Evolutionary conservation across 2,329 filamentous ascomycete species (phyloP).

Genomic region (Cytospora paraplurivora): DNA sequence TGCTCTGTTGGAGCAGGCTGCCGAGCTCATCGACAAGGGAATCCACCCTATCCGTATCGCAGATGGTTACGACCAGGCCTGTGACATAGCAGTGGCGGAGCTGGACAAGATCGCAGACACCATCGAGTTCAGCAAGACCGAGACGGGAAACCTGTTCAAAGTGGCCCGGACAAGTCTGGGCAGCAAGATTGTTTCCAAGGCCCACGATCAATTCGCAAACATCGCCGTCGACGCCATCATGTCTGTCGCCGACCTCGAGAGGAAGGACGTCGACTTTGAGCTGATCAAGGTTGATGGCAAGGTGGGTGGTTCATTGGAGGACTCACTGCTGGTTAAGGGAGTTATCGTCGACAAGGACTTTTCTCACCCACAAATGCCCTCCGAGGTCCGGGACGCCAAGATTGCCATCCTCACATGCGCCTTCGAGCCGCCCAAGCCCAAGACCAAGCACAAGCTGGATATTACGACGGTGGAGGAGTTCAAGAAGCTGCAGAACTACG

Average conservation of each 20-base stretch:
- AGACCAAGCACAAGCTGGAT: conserved; percentile 99
- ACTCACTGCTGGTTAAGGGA: conserved; percentile 92
- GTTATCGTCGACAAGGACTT: conserved; percentile 99
- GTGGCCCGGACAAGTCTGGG: conserved; percentile 95
- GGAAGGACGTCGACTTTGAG: conserved; percentile 98
- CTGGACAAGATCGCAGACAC: conserved; percentile 91
- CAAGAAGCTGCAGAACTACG: conserved; percentile 95
- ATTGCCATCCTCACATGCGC: conserved; percentile 96
- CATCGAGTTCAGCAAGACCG: conserved; percentile 78
- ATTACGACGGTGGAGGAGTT: conserved; percentile 97
- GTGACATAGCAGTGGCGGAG: conserved; percentile 91
- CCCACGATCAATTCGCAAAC: conserved; percentile 95
- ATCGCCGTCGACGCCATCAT: conserved; percentile 97
- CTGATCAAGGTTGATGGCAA: conserved; percentile 99
- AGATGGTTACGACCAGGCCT: conserved; percentile 96
- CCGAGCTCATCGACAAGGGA: conserved; percentile 98
- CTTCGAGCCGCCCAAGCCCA: conserved; percentile 98
- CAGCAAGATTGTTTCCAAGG: conserved; percentile 98
- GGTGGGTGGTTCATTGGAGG: conserved; percentile 90
- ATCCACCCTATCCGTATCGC: conserved; percentile 99
- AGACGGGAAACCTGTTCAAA: conserved; percentile 86
- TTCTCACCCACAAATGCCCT: conserved; percentile 98
- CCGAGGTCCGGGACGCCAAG: conserved; percentile 92
- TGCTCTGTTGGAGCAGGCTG: conserved; percentile 91
- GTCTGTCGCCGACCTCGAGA: conserved; percentile 92